Evolutionary conservation across 306 rosid species (phyloP).

Genomic region (Begonia fuchsioides): DNA sequence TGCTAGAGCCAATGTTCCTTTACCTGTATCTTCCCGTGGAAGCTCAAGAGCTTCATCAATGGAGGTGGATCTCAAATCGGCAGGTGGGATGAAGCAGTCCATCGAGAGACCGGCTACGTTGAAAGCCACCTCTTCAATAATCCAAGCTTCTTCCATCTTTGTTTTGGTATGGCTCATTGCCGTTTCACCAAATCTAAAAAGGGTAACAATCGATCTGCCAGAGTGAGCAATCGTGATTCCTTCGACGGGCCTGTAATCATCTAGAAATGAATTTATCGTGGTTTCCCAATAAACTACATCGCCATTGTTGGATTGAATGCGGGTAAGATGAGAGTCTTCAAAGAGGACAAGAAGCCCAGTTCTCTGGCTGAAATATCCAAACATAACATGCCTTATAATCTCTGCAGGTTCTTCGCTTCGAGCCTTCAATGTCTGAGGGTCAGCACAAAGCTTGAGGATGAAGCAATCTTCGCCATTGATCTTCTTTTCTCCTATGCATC

Average conservation of each 20-base stretch:
- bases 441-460: constrained; percentile 76
- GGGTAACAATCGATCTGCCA: constrained; percentile 76
- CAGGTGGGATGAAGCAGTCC: constrained; percentile 94
- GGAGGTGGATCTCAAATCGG: constrained; percentile 53
- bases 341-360: constrained; percentile 86
- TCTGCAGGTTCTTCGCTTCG: constrained; percentile 95
- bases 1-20: constrained; percentile 26
- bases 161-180: constrained; percentile 95
- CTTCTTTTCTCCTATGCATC: constrained; percentile 81
- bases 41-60: constrained; percentile 61
- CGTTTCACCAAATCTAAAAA: constrained; percentile 88
- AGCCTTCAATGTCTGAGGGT: constrained; percentile 70
- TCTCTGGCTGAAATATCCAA: too few species aligned
- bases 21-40: constrained; percentile 58
- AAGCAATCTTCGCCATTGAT: constrained; percentile 85
- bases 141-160: constrained; percentile 94
- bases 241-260: constrained; percentile 81
- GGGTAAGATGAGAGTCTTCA: constrained; percentile 89
- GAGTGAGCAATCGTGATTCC: constrained; percentile 95
- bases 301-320: constrained; percentile 71
- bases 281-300: constrained; percentile 94
- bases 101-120: constrained; percentile 73
- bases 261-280: too few species aligned
- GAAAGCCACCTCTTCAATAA: constrained; percentile 86
- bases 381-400: too few species aligned